A percentile compares a stretch with the other conserved stretches of the same genome.
These are phyloP conservation scores for Inga leiocalycina DNA, from an alignment of 306 rosid species.

Conservation along the genomic window DNA sequence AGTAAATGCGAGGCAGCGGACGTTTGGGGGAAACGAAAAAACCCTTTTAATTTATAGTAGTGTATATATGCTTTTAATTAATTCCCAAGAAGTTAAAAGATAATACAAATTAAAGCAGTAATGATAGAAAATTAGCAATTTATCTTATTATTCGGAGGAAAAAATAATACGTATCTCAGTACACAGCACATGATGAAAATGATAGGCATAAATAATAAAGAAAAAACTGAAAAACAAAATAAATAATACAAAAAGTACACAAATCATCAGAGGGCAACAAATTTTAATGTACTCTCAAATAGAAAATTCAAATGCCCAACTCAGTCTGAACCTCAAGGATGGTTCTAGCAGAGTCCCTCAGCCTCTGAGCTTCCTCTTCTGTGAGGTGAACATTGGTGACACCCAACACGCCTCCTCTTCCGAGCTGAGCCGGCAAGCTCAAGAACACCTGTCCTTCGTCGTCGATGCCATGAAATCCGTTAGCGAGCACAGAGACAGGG, in stretches of 20 bases:
- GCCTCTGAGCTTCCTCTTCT: conserved; percentile 57
- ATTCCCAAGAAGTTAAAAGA: too few relatives aligned
- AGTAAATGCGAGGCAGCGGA: too few relatives aligned
- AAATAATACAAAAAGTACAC: background rate
- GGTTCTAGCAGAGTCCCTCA: conserved; percentile 69
- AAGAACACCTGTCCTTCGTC: conserved; percentile 71
- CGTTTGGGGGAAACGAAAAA: too few relatives aligned
- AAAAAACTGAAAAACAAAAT: background rate
- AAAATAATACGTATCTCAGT: too few relatives aligned
- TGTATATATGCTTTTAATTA: background rate
- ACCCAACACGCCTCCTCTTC: conserved; percentile 77
- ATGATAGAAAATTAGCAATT: background rate
- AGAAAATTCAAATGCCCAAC: conserved; percentile 52
- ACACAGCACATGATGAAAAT: background rate
- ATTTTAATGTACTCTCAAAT: background rate
- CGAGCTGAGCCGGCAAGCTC: conserved; percentile 82
- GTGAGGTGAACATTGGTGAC: conserved; percentile 75
- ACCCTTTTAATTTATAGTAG: too few relatives aligned
- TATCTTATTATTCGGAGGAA: too few relatives aligned
- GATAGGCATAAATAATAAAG: background rate
- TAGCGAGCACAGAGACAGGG: conserved; percentile 73
- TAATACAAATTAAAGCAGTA: background rate
- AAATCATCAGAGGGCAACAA: background rate
- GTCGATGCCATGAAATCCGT: conserved; percentile 67
- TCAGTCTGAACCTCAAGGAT: conserved; percentile 61